Evolutionary conservation across 1,284 basidiomycete species (phyloP).

Genomic region (Hypsizygus ulmarius): DNA sequence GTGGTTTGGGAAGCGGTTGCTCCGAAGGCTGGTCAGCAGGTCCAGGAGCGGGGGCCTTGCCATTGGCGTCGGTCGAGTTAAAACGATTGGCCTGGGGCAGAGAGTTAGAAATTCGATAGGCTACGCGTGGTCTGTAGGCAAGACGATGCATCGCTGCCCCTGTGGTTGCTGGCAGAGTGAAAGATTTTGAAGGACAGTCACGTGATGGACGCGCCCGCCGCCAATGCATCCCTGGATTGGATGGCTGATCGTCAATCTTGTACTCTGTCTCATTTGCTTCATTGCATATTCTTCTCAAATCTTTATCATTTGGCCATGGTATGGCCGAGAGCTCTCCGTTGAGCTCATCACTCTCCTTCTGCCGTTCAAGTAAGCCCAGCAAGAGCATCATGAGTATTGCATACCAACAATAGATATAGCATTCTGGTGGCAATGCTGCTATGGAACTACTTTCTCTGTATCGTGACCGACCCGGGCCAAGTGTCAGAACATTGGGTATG

Average conservation of each 20-base stretch:
- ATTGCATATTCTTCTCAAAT: constrained; percentile 87
- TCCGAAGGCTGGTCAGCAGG: constrained; percentile 5
- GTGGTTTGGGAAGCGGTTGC: constrained; percentile 14
- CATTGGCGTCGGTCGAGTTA: constrained; percentile 6
- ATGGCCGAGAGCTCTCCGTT: constrained; percentile 66
- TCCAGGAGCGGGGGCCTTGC: neutral
- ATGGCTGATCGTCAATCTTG: constrained; percentile 65
- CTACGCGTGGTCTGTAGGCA: constrained; percentile 8
- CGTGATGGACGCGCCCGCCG: constrained; percentile 8
- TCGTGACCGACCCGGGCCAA: constrained; percentile 78
- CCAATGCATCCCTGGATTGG: constrained; percentile 49
- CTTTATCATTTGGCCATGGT: constrained; percentile 92
- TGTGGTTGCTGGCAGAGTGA: neutral
- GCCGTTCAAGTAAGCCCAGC: constrained; percentile 81
- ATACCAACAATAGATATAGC: constrained; percentile 39
- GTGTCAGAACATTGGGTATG: constrained; percentile 82
- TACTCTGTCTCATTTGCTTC: constrained; percentile 79
- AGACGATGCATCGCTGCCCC: constrained; percentile 11
- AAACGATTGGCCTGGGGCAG: constrained; percentile 15
- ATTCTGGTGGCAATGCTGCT: constrained; percentile 73
- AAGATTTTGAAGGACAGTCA: constrained; percentile 11
- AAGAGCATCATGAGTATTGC: constrained; percentile 4
- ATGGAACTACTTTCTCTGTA: constrained; percentile 86
- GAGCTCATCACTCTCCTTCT: constrained; percentile 72
- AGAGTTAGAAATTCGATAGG: constrained; percentile 1